These are phyloP conservation scores for Ascochyta viciae-villosae DNA, from an alignment of 2,329 filamentous ascomycete species.

Conservation along the genomic window DNA sequence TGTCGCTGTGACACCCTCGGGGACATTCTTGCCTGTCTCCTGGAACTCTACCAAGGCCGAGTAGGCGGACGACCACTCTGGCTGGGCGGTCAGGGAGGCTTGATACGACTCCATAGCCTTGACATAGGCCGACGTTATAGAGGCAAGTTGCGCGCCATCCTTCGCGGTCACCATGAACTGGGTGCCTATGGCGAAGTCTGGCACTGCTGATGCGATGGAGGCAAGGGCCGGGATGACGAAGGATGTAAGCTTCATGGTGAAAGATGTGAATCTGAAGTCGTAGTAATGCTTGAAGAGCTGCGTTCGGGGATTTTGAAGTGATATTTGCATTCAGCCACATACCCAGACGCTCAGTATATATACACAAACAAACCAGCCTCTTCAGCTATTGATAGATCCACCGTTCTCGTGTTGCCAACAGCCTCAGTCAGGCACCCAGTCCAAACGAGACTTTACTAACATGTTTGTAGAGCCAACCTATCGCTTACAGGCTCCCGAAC, in stretches of 20 bases:
- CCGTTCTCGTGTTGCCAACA: not conserved
- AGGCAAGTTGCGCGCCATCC: not conserved
- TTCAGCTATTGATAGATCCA: slow-evolving; percentile 1
- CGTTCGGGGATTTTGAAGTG: no score
- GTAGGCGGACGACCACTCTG: slow-evolving; percentile 11
- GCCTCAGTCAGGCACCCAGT: slow-evolving; percentile 4
- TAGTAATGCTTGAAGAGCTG: no score
- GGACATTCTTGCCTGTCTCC: slow-evolving; percentile 11
- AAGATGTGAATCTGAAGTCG: not conserved
- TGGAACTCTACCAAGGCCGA: slow-evolving; percentile 10
- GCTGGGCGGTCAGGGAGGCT: slow-evolving; percentile 7
- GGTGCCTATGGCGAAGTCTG: slow-evolving; percentile 4
- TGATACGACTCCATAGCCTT: slow-evolving; percentile 3
- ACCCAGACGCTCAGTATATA: not conserved
- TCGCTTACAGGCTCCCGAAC: not conserved
- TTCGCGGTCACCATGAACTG: not conserved
- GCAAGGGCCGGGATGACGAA: slow-evolving; percentile 4
- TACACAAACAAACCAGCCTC: not conserved
- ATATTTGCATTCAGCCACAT: no score
- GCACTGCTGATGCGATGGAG: slow-evolving; percentile 3
- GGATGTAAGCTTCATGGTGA: slow-evolving; percentile 4
- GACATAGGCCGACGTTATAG: slow-evolving; percentile 7
- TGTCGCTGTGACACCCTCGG: slow-evolving; percentile 15
- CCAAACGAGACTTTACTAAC: not conserved
- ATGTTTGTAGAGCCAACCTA: not conserved